Conservation (phyloP, 257 asterid genomes). For the Solanum appendiculatum region DNA sequence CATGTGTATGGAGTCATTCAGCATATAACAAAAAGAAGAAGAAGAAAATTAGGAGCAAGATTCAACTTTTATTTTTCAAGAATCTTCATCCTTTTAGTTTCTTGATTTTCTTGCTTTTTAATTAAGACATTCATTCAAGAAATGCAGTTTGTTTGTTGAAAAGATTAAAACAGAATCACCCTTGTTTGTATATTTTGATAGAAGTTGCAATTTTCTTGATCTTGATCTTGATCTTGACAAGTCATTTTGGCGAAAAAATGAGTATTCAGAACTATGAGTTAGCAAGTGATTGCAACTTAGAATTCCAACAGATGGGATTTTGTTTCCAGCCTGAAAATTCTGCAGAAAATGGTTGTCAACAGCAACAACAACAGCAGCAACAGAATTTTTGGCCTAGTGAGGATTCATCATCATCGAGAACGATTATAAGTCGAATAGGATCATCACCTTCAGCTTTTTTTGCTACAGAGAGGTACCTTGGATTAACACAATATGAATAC, state of each 20-base stretch:
- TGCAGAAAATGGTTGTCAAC: slow-evolving; percentile 5
- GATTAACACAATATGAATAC: slow-evolving; percentile 32
- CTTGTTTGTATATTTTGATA: neutral
- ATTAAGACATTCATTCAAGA: slow-evolving; percentile 1
- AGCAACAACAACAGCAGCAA: slow-evolving; percentile 9
- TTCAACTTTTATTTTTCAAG: neutral
- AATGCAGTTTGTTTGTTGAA: neutral
- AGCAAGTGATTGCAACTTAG: slow-evolving; percentile 18
- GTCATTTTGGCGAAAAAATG: neutral
- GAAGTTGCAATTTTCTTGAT: neutral
- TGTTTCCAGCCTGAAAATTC: slow-evolving; percentile 13
- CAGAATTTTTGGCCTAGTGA: slow-evolving; percentile 2
- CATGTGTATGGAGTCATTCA: slow-evolving; percentile 28
- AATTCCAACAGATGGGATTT: slow-evolving; percentile 10
- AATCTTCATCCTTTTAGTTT: neutral
- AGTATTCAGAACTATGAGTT: slow-evolving; percentile 24
- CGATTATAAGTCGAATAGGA: slow-evolving; percentile 44
- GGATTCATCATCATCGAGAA: slow-evolving; percentile 27
- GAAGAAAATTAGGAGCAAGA: slow-evolving; percentile 4
- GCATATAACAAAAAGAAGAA: slow-evolving; percentile 12
- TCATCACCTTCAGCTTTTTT: slow-evolving; percentile 40
- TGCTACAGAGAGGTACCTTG: slow-evolving; percentile 42
- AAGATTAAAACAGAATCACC: neutral
- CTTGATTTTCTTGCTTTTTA: slow-evolving; percentile 4
- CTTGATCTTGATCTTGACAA: neutral